Percentiles rank a stretch among this genome's conserved stretches.
These are phyloP conservation scores for Curvularia eragrostidis DNA, from an alignment of 2,329 filamentous ascomycete genomes.

Conservation along the genomic window DNA sequence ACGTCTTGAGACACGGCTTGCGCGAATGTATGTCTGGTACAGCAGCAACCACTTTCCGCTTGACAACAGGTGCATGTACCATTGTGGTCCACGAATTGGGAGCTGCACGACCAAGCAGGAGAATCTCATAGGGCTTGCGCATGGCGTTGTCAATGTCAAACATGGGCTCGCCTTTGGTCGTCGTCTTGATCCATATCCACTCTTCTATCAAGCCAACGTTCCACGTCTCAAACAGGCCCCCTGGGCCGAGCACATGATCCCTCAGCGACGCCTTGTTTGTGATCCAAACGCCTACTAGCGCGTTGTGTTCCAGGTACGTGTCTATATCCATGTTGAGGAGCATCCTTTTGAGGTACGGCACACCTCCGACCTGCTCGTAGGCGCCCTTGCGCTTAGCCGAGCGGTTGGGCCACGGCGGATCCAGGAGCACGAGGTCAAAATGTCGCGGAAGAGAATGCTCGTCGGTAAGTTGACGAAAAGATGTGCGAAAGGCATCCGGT, in stretches of 20 bases:
- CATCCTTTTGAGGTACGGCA: conserved; percentile 56
- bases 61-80: conserved; percentile 40
- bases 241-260: conserved; percentile 60
- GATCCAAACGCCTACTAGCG: conserved; percentile 74
- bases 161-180: conserved; percentile 68
- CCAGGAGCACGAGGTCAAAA: conserved; percentile 74
- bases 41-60: conserved; percentile 67
- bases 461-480: conserved; percentile 48
- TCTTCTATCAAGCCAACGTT: conserved; percentile 70
- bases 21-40: conserved; percentile 80
- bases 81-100: conserved; percentile 35
- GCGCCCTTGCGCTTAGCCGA: conserved; percentile 69
- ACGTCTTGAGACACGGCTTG: conserved; percentile 72
- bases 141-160: conserved; percentile 65
- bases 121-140: conserved; percentile 78
- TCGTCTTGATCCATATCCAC: conserved; percentile 82
- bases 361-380: conserved; percentile 55
- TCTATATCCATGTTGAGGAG: conserved; percentile 57
- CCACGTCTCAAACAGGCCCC: conserved; percentile 71
- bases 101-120: conserved; percentile 64
- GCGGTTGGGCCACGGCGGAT: conserved; percentile 83
- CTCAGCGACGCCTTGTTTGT: conserved; percentile 71
- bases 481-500: conserved; percentile 46
- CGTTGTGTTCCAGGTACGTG: conserved; percentile 42
- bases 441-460: conserved; percentile 52